These are phyloP conservation scores for Alternaria sp. DNA, from an alignment of 2,329 filamentous ascomycete species.

Conservation along the genomic window DNA sequence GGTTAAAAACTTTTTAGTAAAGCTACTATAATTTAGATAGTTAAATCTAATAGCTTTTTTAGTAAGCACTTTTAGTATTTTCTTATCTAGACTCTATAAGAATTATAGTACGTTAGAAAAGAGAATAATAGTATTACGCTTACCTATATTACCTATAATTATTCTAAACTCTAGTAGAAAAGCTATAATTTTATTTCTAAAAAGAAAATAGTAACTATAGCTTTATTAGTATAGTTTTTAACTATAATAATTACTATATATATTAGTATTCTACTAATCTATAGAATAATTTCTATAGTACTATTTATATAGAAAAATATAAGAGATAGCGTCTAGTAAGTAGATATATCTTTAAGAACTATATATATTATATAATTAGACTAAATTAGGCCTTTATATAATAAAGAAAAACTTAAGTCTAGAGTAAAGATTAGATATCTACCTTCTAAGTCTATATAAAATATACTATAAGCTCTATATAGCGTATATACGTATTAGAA, in stretches of 20 bases:
- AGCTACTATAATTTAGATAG: conserved; percentile 15
- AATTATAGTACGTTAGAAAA: conserved; percentile 1
- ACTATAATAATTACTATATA: conserved; percentile 57
- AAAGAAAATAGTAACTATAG: conserved; percentile 78
- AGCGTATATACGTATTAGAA: conserved; percentile 71
- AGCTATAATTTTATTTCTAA: conserved; percentile 67
- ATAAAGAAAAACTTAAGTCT: conserved; percentile 1
- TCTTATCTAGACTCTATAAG: conserved; percentile 11
- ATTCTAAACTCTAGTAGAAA: conserved; percentile 83
- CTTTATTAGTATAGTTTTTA: conserved; percentile 9
- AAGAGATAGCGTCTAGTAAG: conserved; percentile 79
- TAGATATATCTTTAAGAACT: conserved; percentile 82
- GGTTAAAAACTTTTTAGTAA: conserved; percentile 7
- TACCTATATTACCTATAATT: conserved; percentile 74
- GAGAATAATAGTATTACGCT: conserved; percentile 68
- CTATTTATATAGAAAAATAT: conserved; percentile 78
- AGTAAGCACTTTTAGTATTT: conserved; percentile 12
- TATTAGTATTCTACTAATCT: conserved; percentile 85
- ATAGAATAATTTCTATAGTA: conserved; percentile 70
- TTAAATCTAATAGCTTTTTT: conserved; percentile 22
- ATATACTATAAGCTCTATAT: conserved; percentile 70
- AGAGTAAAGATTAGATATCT: conserved; percentile 41
- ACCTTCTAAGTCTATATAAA: background rate
- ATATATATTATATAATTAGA: conserved; percentile 81
- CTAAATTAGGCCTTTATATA: conserved; percentile 50